These are phyloP conservation scores for Scortechinia acanthostroma DNA, from an alignment of 2,329 filamentous ascomycete genomes.

Conservation along the genomic window DNA sequence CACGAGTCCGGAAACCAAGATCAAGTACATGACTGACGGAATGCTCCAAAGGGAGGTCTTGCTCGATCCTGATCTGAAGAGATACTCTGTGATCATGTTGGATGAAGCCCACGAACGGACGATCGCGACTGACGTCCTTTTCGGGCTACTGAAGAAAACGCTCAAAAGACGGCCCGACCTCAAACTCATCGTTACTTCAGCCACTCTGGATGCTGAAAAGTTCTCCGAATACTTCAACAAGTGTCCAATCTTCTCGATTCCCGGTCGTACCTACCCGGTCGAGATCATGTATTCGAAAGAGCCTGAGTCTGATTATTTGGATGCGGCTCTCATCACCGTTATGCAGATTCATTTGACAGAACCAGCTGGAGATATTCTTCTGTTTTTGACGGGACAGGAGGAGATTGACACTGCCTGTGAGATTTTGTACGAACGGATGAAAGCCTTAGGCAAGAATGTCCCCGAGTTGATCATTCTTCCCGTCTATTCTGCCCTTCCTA, in stretches of 20 bases:
- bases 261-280: slow-evolving; percentile 88
- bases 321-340: slow-evolving; percentile 86
- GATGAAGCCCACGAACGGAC: slow-evolving; percentile 97
- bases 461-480: slow-evolving; percentile 89
- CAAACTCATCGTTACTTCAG: slow-evolving; percentile 92
- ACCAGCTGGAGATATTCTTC: slow-evolving; percentile 83
- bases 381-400: slow-evolving; percentile 94
- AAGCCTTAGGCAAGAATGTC: slow-evolving; percentile 80
- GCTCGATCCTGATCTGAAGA: slow-evolving; percentile 78
- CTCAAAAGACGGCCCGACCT: slow-evolving; percentile 78
- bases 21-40: slow-evolving; percentile 99
- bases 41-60: slow-evolving; percentile 95
- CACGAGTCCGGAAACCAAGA: slow-evolving; percentile 78
- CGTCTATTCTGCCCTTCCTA: slow-evolving; percentile 89
- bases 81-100: slow-evolving; percentile 95
- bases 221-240: slow-evolving; percentile 95
- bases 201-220: slow-evolving; percentile 92
- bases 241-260: slow-evolving; percentile 93
- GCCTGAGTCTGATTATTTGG: slow-evolving; percentile 90
- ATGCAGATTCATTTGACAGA: slow-evolving; percentile 98
- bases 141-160: slow-evolving; percentile 89
- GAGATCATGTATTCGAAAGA: slow-evolving; percentile 93
- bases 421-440: slow-evolving; percentile 91
- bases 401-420: slow-evolving; percentile 95
- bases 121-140: slow-evolving; percentile 90